Conservation (phyloP, 2,329 filamentous ascomycete species). For the Phialemoniopsis sp. region DNA sequence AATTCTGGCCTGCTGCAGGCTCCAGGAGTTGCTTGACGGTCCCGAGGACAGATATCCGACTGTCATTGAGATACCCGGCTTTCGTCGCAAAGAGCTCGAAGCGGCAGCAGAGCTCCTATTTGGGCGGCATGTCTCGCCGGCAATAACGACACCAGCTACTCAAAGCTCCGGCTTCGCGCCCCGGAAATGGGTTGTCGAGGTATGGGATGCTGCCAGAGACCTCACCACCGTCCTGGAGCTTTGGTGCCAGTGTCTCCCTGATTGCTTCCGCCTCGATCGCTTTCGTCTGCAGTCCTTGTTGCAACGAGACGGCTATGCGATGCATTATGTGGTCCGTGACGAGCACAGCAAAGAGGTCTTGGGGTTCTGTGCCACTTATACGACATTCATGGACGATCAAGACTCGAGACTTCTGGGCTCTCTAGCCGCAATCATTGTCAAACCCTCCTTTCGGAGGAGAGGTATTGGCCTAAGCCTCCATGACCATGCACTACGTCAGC, state of each 20-base stretch:
- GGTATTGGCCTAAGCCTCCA: constrained; percentile 53
- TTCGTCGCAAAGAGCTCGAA: constrained; percentile 41
- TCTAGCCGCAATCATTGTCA: constrained; percentile 49
- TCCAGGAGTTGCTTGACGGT: constrained; percentile 29
- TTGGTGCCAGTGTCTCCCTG: constrained; percentile 40
- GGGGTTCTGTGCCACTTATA: constrained; percentile 58
- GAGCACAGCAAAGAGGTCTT: constrained; percentile 36
- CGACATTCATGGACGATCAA: constrained; percentile 49
- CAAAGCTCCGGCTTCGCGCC: no score
- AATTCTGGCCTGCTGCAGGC: constrained; percentile 45
- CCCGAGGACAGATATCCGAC: constrained; percentile 43
- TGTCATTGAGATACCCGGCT: constrained; percentile 44
- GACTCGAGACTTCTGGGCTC: constrained; percentile 51
- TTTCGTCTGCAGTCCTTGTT: constrained; percentile 41
- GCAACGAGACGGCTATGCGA: constrained; percentile 49
- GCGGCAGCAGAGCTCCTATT: constrained; percentile 49
- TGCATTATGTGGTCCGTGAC: constrained; percentile 53
- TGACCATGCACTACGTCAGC: constrained; percentile 41
- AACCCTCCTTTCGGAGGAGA: constrained; percentile 36
- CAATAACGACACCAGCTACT: constrained; percentile 1
- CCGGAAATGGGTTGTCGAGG: no score
- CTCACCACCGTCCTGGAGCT: constrained; percentile 35
- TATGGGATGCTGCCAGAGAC: constrained; percentile 20
- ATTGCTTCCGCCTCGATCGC: constrained; percentile 39
- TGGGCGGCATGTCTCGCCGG: constrained; percentile 4